Base-by-base conservation (phyloP, 352 stramenopile genomes). In the Phytophthora sp. region DNA sequence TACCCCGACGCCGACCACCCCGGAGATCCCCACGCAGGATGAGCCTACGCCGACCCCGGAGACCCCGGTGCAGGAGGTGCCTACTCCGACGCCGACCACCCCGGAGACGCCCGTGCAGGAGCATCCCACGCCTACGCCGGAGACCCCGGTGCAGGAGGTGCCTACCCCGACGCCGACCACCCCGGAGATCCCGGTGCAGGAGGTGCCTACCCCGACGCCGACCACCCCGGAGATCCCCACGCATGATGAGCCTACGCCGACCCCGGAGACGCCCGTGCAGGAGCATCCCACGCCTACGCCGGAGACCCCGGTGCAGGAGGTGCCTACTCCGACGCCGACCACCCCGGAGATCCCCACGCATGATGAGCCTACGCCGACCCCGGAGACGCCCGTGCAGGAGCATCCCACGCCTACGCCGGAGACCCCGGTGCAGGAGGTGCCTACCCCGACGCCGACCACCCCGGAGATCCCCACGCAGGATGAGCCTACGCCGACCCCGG, bases 221-320 rank as follows among this genome's bases (percentile, higher is more conserved):
- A 37, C 45, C 8, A 39, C 26, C 0, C 45, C 27, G 17, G 28
- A 53, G 45, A 42, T 10, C 45, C 45, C 45, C 17, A 15, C 20
- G 45, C 27, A 38, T n/a, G 45, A 53, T 23, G n/a, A 13, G 42
- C 42, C 42, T 3, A 18, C 42, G 13, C 13, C 42, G 1, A 50
- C 42, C 12, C 42, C 42, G 26, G 42, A 50, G 26, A 50, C 6
- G 24, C 42, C 42, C 1, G 6, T 5, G 5, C 39, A 46, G 39
- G 39, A 46, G 8, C 3, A 46, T 18, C 39, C 39, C 10, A 46
- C 39, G 13, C 43, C 43, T 20, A 46, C 39, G 20, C 39, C 39
- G 39, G 39, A 42, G 45, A 53, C 45, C 28, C 45, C 45, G n/a
- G 45, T 53, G 45, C 27, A 38, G 28, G 45, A 53, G 42, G 15